A percentile compares a stretch with the other conserved stretches of the same genome.
Conservation (phyloP, 257 asterid species). For the Solanum piurae region DNA sequence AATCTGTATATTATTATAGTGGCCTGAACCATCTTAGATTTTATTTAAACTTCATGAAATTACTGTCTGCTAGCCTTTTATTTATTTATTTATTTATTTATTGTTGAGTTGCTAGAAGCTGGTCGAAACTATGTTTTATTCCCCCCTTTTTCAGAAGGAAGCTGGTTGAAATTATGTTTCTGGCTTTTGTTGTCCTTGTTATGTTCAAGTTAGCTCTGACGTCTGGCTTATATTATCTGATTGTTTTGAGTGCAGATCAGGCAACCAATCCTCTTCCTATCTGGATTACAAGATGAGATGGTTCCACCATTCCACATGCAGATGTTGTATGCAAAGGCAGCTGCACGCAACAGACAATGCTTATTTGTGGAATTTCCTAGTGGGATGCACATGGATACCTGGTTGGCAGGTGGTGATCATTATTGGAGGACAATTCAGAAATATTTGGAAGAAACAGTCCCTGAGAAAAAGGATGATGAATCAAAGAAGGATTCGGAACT, state of each 20-base stretch:
- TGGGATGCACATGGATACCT: conserved; percentile 98
- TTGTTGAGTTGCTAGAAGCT: not conserved
- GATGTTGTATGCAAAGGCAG: conserved; percentile 88
- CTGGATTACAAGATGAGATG: conserved; percentile 95
- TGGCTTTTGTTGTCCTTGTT: not conserved
- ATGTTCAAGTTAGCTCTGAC: not conserved
- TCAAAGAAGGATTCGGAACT: conserved; percentile 33
- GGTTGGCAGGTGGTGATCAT: conserved; percentile 84
- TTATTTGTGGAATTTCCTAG: conserved; percentile 68
- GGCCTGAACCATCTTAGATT: not conserved
- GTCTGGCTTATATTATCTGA: not conserved
- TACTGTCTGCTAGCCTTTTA: not conserved
- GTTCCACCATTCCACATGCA: conserved; percentile 96
- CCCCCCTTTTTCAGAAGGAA: not conserved
- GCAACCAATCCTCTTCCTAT: conserved; percentile 83
- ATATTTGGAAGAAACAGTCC: conserved; percentile 47
- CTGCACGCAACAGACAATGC: conserved; percentile 63
- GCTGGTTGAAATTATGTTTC: not conserved
- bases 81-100: not conserved
- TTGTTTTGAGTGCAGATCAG: conserved; percentile 44
- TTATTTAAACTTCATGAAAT: not conserved
- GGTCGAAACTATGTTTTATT: not conserved
- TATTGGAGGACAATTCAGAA: conserved; percentile 81
- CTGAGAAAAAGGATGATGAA: conserved; percentile 28
- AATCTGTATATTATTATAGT: not conserved